Conservation (phyloP, 176 grass and related monocot species). For the Cenchrus americanus region DNA sequence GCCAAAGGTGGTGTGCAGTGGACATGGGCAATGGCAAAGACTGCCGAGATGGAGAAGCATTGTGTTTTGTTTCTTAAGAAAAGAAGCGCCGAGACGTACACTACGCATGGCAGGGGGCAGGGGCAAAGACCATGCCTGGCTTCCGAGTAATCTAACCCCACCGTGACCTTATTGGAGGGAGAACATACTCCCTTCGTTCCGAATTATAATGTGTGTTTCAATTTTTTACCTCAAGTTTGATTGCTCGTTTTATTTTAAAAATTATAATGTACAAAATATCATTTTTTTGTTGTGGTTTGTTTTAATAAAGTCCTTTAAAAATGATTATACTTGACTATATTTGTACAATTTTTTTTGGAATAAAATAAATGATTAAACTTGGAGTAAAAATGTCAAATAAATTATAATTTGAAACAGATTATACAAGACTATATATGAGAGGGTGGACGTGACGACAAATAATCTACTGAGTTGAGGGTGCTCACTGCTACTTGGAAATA, state of each 20-base stretch:
- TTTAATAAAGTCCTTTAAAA: too few species aligned
- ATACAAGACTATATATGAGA: too few species aligned
- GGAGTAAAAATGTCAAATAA: too few species aligned
- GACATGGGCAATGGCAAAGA: background rate
- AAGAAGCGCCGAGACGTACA: background rate
- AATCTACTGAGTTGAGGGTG: conserved; percentile 9
- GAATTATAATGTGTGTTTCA: too few species aligned
- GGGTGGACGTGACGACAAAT: conserved; percentile 19
- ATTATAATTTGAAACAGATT: too few species aligned
- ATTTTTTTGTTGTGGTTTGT: too few species aligned
- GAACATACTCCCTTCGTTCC: background rate
- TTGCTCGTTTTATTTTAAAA: too few species aligned
- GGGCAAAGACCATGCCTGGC: conserved; percentile 12
- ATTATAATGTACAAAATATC: too few species aligned
- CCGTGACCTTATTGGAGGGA: conserved; percentile 38
- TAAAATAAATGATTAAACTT: too few species aligned
- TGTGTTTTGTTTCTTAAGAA: background rate
- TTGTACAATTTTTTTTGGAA: too few species aligned
- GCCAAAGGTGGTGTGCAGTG: background rate
- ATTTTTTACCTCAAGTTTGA: too few species aligned
- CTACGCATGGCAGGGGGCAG: background rate
- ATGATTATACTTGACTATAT: too few species aligned
- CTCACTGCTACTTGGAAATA: conserved; percentile 3
- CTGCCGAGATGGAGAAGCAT: background rate
- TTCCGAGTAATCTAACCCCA: conserved; percentile 37